Conservation (phyloP, 2,329 filamentous ascomycete species). For the Phyllosticta citribraziliensis region DNA sequence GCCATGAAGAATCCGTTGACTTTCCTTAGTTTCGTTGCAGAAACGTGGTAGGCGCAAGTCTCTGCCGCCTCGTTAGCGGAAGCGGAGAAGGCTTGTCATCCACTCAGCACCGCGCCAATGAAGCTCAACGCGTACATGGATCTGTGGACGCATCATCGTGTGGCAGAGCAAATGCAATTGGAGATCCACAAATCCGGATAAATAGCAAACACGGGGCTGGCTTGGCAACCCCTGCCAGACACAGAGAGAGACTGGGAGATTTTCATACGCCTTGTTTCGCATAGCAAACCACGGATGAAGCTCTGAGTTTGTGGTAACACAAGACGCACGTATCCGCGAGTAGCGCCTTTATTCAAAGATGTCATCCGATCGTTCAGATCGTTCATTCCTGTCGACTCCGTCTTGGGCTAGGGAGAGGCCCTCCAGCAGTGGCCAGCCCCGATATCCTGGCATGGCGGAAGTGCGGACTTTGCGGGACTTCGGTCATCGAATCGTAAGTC, state of each 20-base stretch:
- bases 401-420: background rate
- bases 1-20: background rate
- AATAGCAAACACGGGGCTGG: background rate
- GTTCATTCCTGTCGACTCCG: background rate
- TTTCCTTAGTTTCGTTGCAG: background rate
- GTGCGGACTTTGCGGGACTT: background rate
- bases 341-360: background rate
- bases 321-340: background rate
- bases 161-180: background rate
- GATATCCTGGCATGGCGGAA: background rate
- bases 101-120: background rate
- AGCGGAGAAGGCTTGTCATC: background rate
- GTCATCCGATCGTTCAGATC: background rate
- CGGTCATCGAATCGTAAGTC: background rate
- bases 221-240: background rate
- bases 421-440: background rate
- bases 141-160: background rate
- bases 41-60: background rate
- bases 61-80: background rate
- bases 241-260: background rate
- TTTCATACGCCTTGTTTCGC: background rate
- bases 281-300: background rate
- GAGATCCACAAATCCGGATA: background rate
- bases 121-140: background rate
- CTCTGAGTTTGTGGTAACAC: background rate